Evolutionary conservation across 257 asterid species (phyloP), one percentile per base, ranked within the genome.

Genomic region (Nicotiana undulata): DNA sequence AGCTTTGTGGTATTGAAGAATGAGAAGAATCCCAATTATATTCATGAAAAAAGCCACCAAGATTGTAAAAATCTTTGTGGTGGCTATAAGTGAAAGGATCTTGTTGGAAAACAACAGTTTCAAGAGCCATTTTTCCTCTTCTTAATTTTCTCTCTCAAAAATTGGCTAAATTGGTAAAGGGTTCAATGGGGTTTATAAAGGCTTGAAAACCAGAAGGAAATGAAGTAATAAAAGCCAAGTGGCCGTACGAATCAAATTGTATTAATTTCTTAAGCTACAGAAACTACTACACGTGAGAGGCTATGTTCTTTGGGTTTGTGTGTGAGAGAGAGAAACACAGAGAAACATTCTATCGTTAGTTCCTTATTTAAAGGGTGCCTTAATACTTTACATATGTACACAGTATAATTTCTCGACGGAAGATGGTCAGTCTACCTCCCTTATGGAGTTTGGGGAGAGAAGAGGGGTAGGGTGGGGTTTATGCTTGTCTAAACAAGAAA

Each of bases 31-130:
- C 65, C 83, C 64, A 81, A 60, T 15, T 32, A 46, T 63, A 80
- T 6, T 22, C 58, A n/a, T 75, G 77, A 55, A 59, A 76, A 10
- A 40, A 40, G 10, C 11, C 31, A 79, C 67, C 87, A 32, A 75
- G 64, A 11, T 68, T 79, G 82, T 77, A 55, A 20, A n/a, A 81
- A 20, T 86, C 88, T 79, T 85, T 85, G 84, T 46, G n/a, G n/a
- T n/a, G 80, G 31, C 74, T 55, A 84, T 86, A 85, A 3, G 59
- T 83, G 40, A 88, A 85, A 24, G 93, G 93, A 65, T 90, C 89
- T 85, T 84, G 91, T 82, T 90, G 89, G 77, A 81, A 82, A 81
- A 86, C 82, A 24, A 89, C 85, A 44, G 91, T 85, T 77, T 92
- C 93, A 32, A 92, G 80, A 85, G 91, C 88, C 94, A 92, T 90